These are phyloP conservation scores for Ascosphaera pollenicola DNA, from an alignment of 2,329 filamentous ascomycete species.

Conservation along the genomic window DNA sequence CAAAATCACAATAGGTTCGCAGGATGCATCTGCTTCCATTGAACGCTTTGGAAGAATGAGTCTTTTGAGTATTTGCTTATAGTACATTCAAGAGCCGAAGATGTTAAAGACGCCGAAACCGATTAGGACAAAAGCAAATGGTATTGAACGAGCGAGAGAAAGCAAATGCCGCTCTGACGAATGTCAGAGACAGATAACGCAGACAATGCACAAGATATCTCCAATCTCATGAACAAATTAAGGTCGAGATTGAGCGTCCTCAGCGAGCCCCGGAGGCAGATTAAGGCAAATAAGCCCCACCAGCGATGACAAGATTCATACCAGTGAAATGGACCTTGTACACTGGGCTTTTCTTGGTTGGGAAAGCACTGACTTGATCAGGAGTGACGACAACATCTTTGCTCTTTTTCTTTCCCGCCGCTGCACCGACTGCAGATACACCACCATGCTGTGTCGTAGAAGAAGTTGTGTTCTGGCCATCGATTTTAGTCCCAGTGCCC, in stretches of 20 bases:
- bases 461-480: slow-evolving; percentile 26
- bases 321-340: slow-evolving; percentile 84
- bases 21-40: too few relatives aligned
- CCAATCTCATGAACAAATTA: too few relatives aligned
- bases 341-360: slow-evolving; percentile 89
- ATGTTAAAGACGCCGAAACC: too few relatives aligned
- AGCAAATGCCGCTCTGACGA: background rate
- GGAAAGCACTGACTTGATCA: slow-evolving; percentile 86
- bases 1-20: background rate
- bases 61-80: too few relatives aligned
- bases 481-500: slow-evolving; percentile 25
- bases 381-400: slow-evolving; percentile 81
- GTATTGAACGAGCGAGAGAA: background rate
- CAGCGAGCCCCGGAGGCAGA: too few relatives aligned
- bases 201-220: background rate
- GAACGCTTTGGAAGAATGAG: too few relatives aligned
- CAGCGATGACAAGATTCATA: slow-evolving; percentile 84
- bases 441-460: slow-evolving; percentile 19
- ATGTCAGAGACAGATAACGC: background rate
- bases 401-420: slow-evolving; percentile 40
- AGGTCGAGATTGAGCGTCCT: too few relatives aligned
- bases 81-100: too few relatives aligned
- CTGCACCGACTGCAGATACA: slow-evolving; percentile 10
- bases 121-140: background rate
- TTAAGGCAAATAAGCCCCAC: slow-evolving; percentile 43